Conservation (phyloP, 257 asterid genomes). For the Solanum lycopersicoides region DNA sequence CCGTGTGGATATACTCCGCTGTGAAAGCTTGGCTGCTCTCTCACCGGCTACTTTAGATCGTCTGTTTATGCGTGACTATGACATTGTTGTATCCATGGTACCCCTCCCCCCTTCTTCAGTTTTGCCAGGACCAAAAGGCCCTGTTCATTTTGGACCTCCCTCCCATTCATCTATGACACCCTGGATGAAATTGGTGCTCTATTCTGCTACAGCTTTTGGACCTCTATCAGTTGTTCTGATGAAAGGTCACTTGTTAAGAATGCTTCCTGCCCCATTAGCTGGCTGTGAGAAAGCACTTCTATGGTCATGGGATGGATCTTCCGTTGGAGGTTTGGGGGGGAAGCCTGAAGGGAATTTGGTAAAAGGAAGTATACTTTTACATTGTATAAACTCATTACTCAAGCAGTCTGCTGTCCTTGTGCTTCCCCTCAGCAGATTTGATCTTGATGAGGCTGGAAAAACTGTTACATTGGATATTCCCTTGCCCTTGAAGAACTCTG, state of each 20-base stretch:
- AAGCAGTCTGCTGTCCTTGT: slow-evolving; percentile 88
- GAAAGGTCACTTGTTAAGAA: slow-evolving; percentile 92
- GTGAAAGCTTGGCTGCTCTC: slow-evolving; percentile 97
- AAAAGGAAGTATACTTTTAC: slow-evolving; percentile 84
- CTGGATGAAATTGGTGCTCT: slow-evolving; percentile 92
- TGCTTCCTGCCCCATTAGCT: slow-evolving; percentile 97
- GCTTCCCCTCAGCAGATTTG: slow-evolving; percentile 84
- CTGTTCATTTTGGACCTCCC: slow-evolving; percentile 98
- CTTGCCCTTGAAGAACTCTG: slow-evolving; percentile 80
- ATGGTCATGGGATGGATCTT: slow-evolving; percentile 99
- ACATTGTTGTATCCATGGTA: slow-evolving; percentile 89
- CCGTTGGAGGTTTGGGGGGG: slow-evolving; percentile 90
- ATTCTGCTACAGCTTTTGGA: slow-evolving; percentile 70
- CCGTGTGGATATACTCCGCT: slow-evolving; percentile 89
- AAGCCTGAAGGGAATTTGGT: slow-evolving; percentile 82
- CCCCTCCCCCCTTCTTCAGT: slow-evolving; percentile 96
- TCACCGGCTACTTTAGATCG: slow-evolving; percentile 91
- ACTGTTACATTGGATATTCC: slow-evolving; percentile 79
- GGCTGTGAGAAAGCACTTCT: slow-evolving; percentile 94
- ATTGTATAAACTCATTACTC: slow-evolving; percentile 91
- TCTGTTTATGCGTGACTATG: slow-evolving; percentile 88
- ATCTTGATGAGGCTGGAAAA: slow-evolving; percentile 67
- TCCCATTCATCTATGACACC: slow-evolving; percentile 96
- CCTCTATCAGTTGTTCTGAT: slow-evolving; percentile 94
- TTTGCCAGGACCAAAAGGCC: slow-evolving; percentile 95